Percentiles rank a stretch among this genome's conserved stretches.
These are phyloP conservation scores for Agrocybe praecox DNA, from an alignment of 768 basidiomycete genomes.

Conservation along the genomic window DNA sequence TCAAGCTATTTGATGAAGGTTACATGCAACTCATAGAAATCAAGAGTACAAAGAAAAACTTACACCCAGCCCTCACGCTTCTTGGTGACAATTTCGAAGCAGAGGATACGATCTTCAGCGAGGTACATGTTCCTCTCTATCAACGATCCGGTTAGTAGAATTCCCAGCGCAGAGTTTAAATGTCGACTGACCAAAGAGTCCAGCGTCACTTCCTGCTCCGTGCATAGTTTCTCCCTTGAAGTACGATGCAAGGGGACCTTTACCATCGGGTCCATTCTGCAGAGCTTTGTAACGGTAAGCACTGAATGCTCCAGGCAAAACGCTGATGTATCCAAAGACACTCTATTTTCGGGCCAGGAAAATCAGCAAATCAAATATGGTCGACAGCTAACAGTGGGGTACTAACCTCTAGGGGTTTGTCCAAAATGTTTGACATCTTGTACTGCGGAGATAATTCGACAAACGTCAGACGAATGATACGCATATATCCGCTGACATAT, in stretches of 20 bases:
- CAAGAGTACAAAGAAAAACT: conserved; percentile 30
- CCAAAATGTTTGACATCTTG: conserved; percentile 95
- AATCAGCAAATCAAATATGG: neutral
- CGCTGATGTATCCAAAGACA: conserved; percentile 85
- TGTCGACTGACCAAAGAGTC: conserved; percentile 59
- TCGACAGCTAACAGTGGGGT: neutral
- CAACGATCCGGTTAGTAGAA: neutral
- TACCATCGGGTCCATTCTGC: conserved; percentile 83
- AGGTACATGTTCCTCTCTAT: conserved; percentile 88
- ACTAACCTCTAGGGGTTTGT: conserved; percentile 89
- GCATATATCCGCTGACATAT: neutral
- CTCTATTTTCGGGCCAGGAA: conserved; percentile 40
- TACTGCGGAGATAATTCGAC: conserved; percentile 47
- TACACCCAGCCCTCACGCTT: conserved; percentile 83
- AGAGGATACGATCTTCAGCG: conserved; percentile 88
- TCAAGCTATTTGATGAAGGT: conserved; percentile 48
- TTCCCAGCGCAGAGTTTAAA: conserved; percentile 1
- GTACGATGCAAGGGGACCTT: conserved; percentile 89
- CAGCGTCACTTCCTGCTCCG: conserved; percentile 58
- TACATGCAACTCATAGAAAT: conserved; percentile 6
- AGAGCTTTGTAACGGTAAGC: conserved; percentile 91
- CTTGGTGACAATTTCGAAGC: conserved; percentile 93
- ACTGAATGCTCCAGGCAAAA: conserved; percentile 91
- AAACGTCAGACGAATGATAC: neutral
- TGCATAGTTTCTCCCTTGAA: conserved; percentile 94